phyloP scores from a whole-genome alignment of 2,329 filamentous ascomycete species.

The Ploettnerulaceae sp. region DNA sequence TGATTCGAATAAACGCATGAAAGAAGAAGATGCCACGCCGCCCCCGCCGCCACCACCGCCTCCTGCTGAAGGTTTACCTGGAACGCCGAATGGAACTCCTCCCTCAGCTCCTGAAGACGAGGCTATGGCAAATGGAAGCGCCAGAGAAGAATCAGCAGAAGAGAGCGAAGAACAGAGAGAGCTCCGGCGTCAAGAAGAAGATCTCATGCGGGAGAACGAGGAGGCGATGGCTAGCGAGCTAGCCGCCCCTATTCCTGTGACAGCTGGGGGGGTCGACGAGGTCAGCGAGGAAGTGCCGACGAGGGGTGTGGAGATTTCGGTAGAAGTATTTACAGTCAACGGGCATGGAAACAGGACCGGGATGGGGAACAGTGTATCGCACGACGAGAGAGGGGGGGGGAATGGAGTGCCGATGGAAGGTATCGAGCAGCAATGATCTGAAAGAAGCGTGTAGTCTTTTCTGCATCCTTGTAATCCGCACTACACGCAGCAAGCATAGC shows the following conservation, averaged over 20 bases:
- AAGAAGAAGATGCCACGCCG: conserved; percentile 27
- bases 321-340: too few species aligned
- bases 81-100: too few species aligned
- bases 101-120: too few species aligned
- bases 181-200: conserved; percentile 28
- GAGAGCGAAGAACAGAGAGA: conserved; percentile 22
- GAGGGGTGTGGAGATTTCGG: not conserved
- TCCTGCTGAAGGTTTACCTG: conserved; percentile 1
- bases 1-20: conserved; percentile 30
- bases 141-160: not conserved
- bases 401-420: too few species aligned
- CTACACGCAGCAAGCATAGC: not conserved
- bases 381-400: too few species aligned
- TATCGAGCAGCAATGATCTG: too few species aligned
- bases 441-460: too few species aligned
- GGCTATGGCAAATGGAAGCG: not conserved
- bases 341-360: too few species aligned
- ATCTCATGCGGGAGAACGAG: conserved; percentile 32
- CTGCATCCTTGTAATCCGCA: too few species aligned
- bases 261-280: not conserved
- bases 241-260: conserved; percentile 12
- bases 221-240: conserved; percentile 30
- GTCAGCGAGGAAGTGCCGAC: not conserved
- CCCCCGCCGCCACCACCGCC: conserved; percentile 23
- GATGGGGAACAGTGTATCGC: too few species aligned